Percentiles rank a stretch among this genome's conserved stretches.
Conservation (phyloP, 192 early-diverging fungal species). For the Entomortierella lignicola region DNA sequence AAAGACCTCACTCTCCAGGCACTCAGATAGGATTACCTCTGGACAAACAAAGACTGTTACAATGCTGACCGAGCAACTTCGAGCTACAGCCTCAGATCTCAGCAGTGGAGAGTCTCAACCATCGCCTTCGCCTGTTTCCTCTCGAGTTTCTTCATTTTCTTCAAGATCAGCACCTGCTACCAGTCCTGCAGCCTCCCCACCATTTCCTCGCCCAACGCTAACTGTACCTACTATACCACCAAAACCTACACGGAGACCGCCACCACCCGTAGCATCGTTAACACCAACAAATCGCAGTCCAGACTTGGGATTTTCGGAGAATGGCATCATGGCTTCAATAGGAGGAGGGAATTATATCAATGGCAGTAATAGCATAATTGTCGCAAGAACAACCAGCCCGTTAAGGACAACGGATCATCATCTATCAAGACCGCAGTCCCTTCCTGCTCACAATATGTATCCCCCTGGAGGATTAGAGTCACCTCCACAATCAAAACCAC, state of each 20-base stretch:
- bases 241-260: constrained; percentile 59
- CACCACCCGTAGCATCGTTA: constrained; percentile 19
- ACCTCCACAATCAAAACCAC: constrained; percentile 60
- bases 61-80: constrained; percentile 50
- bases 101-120: constrained; percentile 19
- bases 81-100: constrained; percentile 24
- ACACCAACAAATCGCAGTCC: constrained; percentile 42
- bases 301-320: constrained; percentile 28
- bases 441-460: constrained; percentile 15
- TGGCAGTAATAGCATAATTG: not conserved
- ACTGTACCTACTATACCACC: constrained; percentile 62
- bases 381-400: not conserved
- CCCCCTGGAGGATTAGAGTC: constrained; percentile 15
- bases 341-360: not conserved
- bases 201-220: constrained; percentile 8
- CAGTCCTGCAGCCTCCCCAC: constrained; percentile 21
- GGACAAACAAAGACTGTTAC: constrained; percentile 48
- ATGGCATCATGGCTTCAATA: constrained; percentile 24
- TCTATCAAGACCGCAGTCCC: constrained; percentile 23
- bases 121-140: constrained; percentile 23
- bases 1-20: constrained; percentile 43
- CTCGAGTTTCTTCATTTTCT: constrained; percentile 13
- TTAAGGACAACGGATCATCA: constrained; percentile 5
- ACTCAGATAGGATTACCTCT: constrained; percentile 41
- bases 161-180: constrained; percentile 25